phyloP scores from a whole-genome alignment of 495 filamentous ascomycete species.

The Xylaria scruposa region DNA sequence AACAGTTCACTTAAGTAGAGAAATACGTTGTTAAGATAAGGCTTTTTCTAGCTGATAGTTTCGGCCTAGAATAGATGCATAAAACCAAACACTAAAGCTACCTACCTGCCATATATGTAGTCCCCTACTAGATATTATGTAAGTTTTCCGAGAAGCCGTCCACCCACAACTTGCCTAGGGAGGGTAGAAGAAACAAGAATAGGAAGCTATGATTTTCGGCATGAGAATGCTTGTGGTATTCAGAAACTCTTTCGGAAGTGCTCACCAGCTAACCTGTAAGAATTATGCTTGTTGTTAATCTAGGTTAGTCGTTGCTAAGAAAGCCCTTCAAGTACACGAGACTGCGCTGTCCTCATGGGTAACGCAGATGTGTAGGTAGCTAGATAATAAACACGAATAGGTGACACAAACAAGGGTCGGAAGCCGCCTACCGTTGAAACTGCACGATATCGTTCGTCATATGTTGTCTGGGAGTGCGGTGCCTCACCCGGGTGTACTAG shows the following conservation, averaged over 20 bases:
- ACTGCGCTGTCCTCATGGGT: background rate
- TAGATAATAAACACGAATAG: background rate
- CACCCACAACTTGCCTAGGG: too few species aligned
- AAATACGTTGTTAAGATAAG: background rate
- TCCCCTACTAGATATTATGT: background rate
- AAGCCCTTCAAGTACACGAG: background rate
- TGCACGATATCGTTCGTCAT: background rate
- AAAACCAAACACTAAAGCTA: background rate
- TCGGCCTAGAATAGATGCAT: constrained; percentile 8
- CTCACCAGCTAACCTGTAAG: background rate
- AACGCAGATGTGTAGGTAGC: background rate
- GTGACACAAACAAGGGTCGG: background rate
- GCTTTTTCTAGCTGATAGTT: background rate
- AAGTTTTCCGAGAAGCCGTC: background rate
- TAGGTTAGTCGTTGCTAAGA: background rate
- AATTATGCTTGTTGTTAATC: background rate
- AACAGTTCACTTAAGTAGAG: background rate
- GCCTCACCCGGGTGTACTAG: background rate
- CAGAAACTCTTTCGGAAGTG: background rate
- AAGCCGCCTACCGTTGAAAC: background rate
- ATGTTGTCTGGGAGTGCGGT: background rate
- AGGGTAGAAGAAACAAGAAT: background rate
- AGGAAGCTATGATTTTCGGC: background rate
- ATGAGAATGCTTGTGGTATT: background rate
- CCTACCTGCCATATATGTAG: too few species aligned